Percentiles rank a stretch among this genome's conserved stretches.
Evolutionary conservation across 1,284 basidiomycete genomes (phyloP).

Genomic region (Irpex sp.): DNA sequence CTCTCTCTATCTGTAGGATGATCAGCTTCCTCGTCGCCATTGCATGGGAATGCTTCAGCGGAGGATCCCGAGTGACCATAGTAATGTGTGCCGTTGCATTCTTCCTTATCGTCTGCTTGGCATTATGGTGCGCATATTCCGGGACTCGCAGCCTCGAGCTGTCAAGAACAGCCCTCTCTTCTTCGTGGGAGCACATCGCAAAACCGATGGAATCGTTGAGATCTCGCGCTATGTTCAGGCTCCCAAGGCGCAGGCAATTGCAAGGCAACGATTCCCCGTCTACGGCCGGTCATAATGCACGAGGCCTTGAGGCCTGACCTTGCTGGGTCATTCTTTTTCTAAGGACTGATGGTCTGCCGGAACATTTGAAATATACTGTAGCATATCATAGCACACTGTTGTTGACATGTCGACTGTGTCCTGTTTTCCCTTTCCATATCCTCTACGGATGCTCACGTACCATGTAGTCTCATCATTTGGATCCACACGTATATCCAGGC

Average conservation of each 20-base stretch:
- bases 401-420: background rate
- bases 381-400: background rate
- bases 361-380: background rate
- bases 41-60: conserved; percentile 16
- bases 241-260: background rate
- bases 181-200: background rate
- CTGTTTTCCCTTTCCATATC: no score
- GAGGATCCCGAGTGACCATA: background rate
- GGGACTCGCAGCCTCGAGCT: background rate
- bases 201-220: background rate
- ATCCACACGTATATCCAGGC: background rate
- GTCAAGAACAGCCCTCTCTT: background rate
- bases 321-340: background rate
- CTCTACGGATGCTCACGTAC: background rate
- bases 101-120: background rate
- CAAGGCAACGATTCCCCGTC: background rate
- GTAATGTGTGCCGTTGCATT: background rate
- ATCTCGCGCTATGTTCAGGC: background rate
- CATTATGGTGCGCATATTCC: background rate
- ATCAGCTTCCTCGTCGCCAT: conserved; percentile 18
- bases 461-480: background rate
- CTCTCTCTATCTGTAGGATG: conserved; percentile 13
- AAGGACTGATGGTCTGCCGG: background rate
- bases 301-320: background rate
- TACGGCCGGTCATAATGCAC: background rate